Evolutionary conservation across 129 eudicot species (phyloP), one percentile per base, ranked within the genome.

Genomic region (Arctium minus): DNA sequence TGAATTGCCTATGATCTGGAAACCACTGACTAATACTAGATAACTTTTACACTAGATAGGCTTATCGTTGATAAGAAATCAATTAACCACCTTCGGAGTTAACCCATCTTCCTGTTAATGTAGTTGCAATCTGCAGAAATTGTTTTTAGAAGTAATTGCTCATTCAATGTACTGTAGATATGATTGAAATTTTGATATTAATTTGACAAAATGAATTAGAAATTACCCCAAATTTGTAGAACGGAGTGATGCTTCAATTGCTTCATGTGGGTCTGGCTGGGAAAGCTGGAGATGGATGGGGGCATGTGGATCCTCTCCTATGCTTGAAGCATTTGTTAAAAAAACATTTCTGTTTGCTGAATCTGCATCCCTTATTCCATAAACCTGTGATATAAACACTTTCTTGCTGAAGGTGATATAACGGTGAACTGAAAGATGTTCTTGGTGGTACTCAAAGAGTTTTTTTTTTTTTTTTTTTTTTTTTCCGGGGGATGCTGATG

Each of bases 181-280:
- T 73, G 38, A 83, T 70, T 71, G n/a, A 76, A 62, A 3, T 71
- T 74, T 78, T 42, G 64, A 27, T 17, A 15, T 5, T 8, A 36
- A 36, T 33, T 8, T 38, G 12, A 4, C 0, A 22, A 40, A 9
- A 3, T 31, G 75, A 60, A 71, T 33, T 40, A 46, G 82, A 39
- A 82, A 48, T 85, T 85, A 89, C 93, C 93, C 87, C 80, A 87
- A 62, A 35, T 77, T 78, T 68, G 88, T 68, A 39, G 74, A 83
- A 39, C 76, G 84, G 48, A 77, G 44, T 80, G 87, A 32, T 71
- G 86, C 38, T 81, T 87, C 68, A 17, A 60, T 60, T n/a, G 68
- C 68, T 60, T 60, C 89, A 9, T 89, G 78, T 83, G 87, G 93
- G 82, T 82, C 89, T 80, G 93, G 93, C 76, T 85, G 93, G 84